These are phyloP conservation scores for Monosporascus sp. DNA, from an alignment of 2,329 filamentous ascomycete species.

Conservation along the genomic window DNA sequence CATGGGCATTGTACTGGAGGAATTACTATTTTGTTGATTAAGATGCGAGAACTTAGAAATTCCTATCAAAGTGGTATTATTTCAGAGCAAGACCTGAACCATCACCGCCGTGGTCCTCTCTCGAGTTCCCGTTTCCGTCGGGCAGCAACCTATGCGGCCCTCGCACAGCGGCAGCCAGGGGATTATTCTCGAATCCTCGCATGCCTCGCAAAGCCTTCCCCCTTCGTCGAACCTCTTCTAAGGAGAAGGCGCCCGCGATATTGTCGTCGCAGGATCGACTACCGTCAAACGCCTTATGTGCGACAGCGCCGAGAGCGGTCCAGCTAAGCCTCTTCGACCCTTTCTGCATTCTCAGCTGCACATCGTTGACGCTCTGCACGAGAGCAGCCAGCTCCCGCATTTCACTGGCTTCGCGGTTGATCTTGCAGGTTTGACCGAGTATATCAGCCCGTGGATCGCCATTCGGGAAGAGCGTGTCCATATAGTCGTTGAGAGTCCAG, in stretches of 20 bases:
- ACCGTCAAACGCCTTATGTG: constrained; percentile 12
- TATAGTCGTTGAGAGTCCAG: constrained; percentile 28
- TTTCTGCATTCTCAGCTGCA: constrained; percentile 11
- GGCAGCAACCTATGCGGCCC: constrained; percentile 1
- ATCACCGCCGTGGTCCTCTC: background rate
- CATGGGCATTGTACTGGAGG: no score
- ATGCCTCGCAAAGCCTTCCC: constrained; percentile 12
- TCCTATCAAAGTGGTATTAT: no score
- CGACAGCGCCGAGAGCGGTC: constrained; percentile 33
- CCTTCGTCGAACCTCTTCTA: constrained; percentile 13
- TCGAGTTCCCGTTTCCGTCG: background rate
- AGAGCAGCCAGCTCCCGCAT: constrained; percentile 36
- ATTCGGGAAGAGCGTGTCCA: constrained; percentile 30
- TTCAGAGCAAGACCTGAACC: no score
- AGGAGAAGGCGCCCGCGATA: constrained; percentile 25
- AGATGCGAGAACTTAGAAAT: no score
- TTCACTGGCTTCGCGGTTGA: constrained; percentile 36
- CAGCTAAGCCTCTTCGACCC: constrained; percentile 32
- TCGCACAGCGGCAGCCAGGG: constrained; percentile 8
- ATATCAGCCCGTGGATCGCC: constrained; percentile 16
- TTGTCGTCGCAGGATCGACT: constrained; percentile 21
- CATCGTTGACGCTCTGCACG: constrained; percentile 23
- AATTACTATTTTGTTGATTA: no score
- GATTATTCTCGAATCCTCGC: constrained; percentile 14
- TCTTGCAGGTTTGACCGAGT: constrained; percentile 28